Conservation (phyloP, 2,329 filamentous ascomycete genomes). For the Sclerotinia subarctica region DNA sequence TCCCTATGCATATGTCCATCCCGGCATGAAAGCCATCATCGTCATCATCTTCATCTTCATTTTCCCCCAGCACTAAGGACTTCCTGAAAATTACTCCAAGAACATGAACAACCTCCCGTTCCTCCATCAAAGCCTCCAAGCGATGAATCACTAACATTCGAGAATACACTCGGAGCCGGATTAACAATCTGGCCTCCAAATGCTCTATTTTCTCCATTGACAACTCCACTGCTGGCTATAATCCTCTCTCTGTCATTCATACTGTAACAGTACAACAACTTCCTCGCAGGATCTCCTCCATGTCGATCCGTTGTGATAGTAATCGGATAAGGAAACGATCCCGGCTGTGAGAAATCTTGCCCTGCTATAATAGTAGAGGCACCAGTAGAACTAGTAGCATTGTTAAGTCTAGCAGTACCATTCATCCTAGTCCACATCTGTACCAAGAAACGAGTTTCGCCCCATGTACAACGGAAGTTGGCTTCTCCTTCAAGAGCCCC, state of each 20-base stretch:
- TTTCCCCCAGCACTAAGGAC: slow-evolving; percentile 17
- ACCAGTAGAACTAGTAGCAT: slow-evolving; percentile 26
- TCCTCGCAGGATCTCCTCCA: slow-evolving; percentile 52
- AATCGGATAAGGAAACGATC: slow-evolving; percentile 62
- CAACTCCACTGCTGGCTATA: slow-evolving; percentile 43
- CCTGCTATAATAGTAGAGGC: slow-evolving; percentile 29
- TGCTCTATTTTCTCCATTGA: slow-evolving; percentile 50
- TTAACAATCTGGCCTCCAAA: slow-evolving; percentile 55
- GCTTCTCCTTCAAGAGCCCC: slow-evolving; percentile 54
- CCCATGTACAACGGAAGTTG: slow-evolving; percentile 55
- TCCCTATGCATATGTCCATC: not conserved
- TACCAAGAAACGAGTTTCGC: slow-evolving; percentile 59
- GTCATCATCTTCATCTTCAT: not conserved
- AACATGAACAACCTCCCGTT: slow-evolving; percentile 59
- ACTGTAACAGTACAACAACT: slow-evolving; percentile 53
- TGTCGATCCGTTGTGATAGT: slow-evolving; percentile 61
- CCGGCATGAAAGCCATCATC: not conserved
- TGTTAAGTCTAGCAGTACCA: slow-evolving; percentile 45
- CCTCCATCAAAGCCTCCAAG: slow-evolving; percentile 63
- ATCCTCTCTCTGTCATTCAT: slow-evolving; percentile 49
- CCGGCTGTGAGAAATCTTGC: slow-evolving; percentile 43
- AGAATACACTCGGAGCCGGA: slow-evolving; percentile 41
- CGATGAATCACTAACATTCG: slow-evolving; percentile 41
- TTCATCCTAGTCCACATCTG: slow-evolving; percentile 60
- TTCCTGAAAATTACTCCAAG: slow-evolving; percentile 52